Evolutionary conservation across 495 filamentous ascomycete species (phyloP).

Genomic region (Penicilliopsis zonata): DNA sequence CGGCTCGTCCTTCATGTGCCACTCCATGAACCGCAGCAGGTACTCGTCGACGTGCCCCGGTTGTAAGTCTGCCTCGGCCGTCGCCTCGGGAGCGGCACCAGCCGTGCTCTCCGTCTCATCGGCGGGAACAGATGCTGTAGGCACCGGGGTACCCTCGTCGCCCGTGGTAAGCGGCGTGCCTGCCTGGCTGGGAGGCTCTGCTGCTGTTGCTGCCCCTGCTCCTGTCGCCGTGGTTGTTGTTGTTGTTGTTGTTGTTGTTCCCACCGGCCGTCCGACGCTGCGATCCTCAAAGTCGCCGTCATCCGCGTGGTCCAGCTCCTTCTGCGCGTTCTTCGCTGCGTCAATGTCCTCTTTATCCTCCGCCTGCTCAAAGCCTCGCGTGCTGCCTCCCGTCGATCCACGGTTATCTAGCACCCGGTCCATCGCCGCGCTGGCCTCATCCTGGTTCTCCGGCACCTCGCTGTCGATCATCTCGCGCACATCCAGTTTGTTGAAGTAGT

Average conservation of each 20-base stretch:
- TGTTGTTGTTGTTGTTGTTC: conserved; percentile 10
- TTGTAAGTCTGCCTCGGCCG: conserved; percentile 20
- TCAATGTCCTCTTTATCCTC: conserved; percentile 88
- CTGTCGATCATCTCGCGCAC: conserved; percentile 58
- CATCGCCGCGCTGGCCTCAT: conserved; percentile 70
- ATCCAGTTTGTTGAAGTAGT: conserved; percentile 77
- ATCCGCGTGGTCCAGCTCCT: conserved; percentile 75
- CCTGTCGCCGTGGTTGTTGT: conserved; percentile 28
- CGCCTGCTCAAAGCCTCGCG: conserved; percentile 66
- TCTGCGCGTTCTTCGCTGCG: conserved; percentile 78
- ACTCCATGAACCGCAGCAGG: conserved; percentile 67
- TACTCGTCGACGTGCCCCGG: conserved; percentile 68
- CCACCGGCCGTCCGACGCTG: conserved; percentile 30
- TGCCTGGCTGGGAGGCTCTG: conserved; percentile 15
- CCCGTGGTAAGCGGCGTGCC: conserved; percentile 16
- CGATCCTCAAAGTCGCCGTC: conserved; percentile 87
- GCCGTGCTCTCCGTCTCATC: no score
- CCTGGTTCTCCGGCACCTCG: conserved; percentile 43
- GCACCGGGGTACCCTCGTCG: conserved; percentile 6
- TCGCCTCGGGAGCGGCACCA: conserved; percentile 21
- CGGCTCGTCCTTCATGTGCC: conserved; percentile 64
- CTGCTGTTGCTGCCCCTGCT: no score
- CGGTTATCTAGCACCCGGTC: conserved; percentile 65
- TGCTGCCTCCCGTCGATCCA: conserved; percentile 36
- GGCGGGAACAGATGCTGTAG: conserved; percentile 5